Evolutionary conservation across 228 moss, liverwort and hornwort species (phyloP).

Genomic region (Sphagnum fallax): DNA sequence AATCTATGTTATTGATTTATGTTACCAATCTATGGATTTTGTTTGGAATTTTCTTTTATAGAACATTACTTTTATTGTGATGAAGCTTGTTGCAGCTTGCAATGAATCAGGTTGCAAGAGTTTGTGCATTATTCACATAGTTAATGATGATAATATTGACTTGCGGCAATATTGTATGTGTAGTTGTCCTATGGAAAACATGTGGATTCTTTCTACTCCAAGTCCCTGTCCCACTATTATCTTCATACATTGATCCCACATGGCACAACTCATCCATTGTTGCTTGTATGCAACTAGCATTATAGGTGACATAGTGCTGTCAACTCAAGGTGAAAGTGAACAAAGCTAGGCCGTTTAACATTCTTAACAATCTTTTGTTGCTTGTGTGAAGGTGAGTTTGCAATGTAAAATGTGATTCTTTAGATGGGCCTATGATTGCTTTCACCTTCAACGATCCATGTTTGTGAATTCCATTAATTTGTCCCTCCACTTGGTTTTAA

Average conservation of each 20-base stretch:
- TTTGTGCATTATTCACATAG: not conserved
- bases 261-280: conserved; percentile 1
- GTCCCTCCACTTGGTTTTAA: not conserved
- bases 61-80: not conserved
- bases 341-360: conserved; percentile 24
- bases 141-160: not conserved
- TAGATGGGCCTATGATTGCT: conserved; percentile 97
- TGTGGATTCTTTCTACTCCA: conserved; percentile 31
- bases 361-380: conserved; percentile 67
- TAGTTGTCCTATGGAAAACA: conserved; percentile 35
- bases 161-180: not conserved
- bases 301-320: conserved; percentile 19
- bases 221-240: not conserved
- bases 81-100: not conserved
- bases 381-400: conserved; percentile 82
- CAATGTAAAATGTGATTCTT: conserved; percentile 96
- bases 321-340: conserved; percentile 39
- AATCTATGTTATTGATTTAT: not conserved
- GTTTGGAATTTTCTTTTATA: not conserved
- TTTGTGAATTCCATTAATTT: conserved; percentile 74
- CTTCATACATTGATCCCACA: not conserved
- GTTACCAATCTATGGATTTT: not conserved
- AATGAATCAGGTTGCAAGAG: not conserved
- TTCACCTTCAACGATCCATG: conserved; percentile 67
- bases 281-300: not conserved